phyloP scores from a whole-genome alignment of 2,329 filamentous ascomycete species.

The Metarhizium guizhouense region DNA sequence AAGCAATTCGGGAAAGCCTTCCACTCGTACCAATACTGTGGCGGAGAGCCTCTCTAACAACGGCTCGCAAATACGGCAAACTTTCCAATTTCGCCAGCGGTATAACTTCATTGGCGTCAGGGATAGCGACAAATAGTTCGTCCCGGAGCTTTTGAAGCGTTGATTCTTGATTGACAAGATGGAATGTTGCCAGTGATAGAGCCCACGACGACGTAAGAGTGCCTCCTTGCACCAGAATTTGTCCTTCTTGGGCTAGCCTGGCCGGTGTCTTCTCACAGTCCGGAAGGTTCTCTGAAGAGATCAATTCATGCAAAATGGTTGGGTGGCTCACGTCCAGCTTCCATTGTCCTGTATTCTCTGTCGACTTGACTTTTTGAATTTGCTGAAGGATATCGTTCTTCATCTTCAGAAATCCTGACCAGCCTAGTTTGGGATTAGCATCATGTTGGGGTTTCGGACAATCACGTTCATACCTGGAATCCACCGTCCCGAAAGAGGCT shows the following conservation, averaged over 20 bases:
- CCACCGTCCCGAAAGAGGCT: constrained; percentile 25
- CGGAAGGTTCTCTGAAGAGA: constrained; percentile 22
- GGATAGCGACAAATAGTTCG: constrained; percentile 25
- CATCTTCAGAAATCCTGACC: constrained; percentile 29
- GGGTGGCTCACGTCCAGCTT: constrained; percentile 23
- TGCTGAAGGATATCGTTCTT: constrained; percentile 27
- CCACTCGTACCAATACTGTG: constrained; percentile 39
- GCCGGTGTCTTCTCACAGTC: constrained; percentile 23
- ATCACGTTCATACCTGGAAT: constrained; percentile 15
- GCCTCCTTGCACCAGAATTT: constrained; percentile 28
- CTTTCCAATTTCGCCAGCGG: constrained; percentile 22
- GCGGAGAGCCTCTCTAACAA: constrained; percentile 42
- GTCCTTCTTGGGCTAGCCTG: constrained; percentile 28
- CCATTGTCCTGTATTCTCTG: constrained; percentile 24
- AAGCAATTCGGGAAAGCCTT: constrained; percentile 37
- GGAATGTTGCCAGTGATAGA: constrained; percentile 25
- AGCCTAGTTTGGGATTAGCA: constrained; percentile 18
- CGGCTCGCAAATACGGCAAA: constrained; percentile 37
- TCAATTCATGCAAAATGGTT: constrained; percentile 27
- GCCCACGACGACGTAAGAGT: constrained; percentile 31
- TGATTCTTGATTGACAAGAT: constrained; percentile 22
- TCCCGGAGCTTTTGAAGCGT: constrained; percentile 23
- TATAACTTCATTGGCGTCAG: constrained; percentile 18
- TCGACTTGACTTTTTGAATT: constrained; percentile 25
- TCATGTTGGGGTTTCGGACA: constrained; percentile 6